Evolutionary conservation across 495 filamentous ascomycete species (phyloP), one percentile per base, ranked within the genome.

Genomic region (Tuber brumale): DNA sequence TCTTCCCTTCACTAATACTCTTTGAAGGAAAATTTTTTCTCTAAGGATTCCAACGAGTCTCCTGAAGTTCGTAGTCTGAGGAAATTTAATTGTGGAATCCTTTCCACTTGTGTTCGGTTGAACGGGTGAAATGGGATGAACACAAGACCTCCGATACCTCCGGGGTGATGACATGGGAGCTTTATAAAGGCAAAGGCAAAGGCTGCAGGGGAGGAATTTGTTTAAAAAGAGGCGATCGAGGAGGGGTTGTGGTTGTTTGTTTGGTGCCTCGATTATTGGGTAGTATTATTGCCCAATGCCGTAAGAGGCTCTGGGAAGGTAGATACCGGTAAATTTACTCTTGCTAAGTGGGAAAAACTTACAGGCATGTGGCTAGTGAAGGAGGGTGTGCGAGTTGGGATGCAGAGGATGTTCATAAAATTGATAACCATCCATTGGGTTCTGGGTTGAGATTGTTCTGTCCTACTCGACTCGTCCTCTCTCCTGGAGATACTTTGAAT

Each of bases 401-500:
- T 75, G 87, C 87, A n/a, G 87, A 88, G 79, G 87, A 88, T 66
- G 83, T 88, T 23, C 85, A 87, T 76, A 84, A 85, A 61, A 83
- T 86, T n/a, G 84, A 82, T 12, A 74, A 85, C 70, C 82, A 78
- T 23, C 71, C 76, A 35, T 81, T 81, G 43, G 85, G 85, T 0
- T 75, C 81, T 45, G 84, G 83, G 61, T 74, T 88, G 73, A 85
- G 84, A 61, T 81, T 88, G 2, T 80, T 89, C 0, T 89, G 87
- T 76, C 87, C 88, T 35, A 86, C 86, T 9, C 85, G 81, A 77
- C 85, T 86, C 74, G 85, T 87, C 72, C 77, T 74, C 21, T 75
- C 75, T 12, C 86, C 89, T 71, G 87, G 87, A 39, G 88, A 91
- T 79, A 89, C 88, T 5, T 73, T 91, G 41, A 91, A 91, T 74